Conservation (phyloP, 352 stramenopile species). For the Globisporangium ultimum region DNA sequence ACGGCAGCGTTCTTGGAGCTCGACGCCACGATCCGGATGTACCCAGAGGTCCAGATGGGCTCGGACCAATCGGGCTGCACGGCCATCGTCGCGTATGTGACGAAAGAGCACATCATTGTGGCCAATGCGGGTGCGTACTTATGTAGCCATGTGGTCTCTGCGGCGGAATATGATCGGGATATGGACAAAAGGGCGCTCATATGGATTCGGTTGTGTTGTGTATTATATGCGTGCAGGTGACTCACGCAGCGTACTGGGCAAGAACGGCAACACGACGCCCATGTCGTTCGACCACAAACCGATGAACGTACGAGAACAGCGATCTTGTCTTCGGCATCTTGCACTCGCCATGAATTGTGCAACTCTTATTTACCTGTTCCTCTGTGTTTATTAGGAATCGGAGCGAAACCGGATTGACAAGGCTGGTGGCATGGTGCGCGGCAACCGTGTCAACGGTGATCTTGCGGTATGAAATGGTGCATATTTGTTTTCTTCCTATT, state of each 20-base stretch:
- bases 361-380: not conserved
- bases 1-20: slow-evolving; percentile 61
- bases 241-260: slow-evolving; percentile 73
- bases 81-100: slow-evolving; percentile 70
- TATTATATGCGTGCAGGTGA: slow-evolving; percentile 30
- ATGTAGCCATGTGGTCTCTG: not conserved
- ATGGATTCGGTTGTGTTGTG: not conserved
- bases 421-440: slow-evolving; percentile 64
- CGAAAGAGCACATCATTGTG: slow-evolving; percentile 67
- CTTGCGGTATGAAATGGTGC: slow-evolving; percentile 38
- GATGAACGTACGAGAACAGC: slow-evolving; percentile 53
- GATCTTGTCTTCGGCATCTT: slow-evolving; percentile 18
- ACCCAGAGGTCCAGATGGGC: slow-evolving; percentile 41
- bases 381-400: slow-evolving; percentile 27
- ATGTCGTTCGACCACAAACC: slow-evolving; percentile 93
- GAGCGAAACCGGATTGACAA: slow-evolving; percentile 70
- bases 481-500: not conserved
- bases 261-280: slow-evolving; percentile 42
- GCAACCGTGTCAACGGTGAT: slow-evolving; percentile 82
- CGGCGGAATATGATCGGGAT: not conserved
- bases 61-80: slow-evolving; percentile 77
- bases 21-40: slow-evolving; percentile 56
- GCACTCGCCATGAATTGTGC: too few relatives aligned
- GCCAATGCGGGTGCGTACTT: slow-evolving; percentile 55
- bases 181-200: not conserved